Base-by-base conservation (phyloP, 2,329 filamentous ascomycete species). In the Exophiala mesophila region DNA sequence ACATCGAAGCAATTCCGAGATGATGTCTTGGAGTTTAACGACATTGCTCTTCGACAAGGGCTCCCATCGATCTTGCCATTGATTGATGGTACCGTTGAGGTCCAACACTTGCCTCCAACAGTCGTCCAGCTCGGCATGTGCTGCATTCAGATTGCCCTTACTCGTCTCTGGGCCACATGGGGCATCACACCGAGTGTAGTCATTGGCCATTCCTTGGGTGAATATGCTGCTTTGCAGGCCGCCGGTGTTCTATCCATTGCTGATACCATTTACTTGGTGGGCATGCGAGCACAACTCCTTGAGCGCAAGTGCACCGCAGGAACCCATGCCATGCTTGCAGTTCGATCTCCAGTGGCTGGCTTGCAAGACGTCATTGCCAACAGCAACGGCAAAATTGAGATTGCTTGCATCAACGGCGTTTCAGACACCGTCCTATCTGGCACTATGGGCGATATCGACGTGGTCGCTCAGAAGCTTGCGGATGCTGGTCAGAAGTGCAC, bases 241-340 rank as follows among this genome's bases (percentile, higher is more conserved):
- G 62, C 64, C 1, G 65, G 65, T 34, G 59, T 66, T 5, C 38
- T 67, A 13, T 63, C 59, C 4, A 56, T 58, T 15, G 57, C 57
- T 7, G 64, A 67, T 26, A 60, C 63, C 3, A 62, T 68, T 39
- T 66, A 63, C 36, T 52, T 69, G 9, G 61, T 63, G 36, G 66
- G 66, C 16, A 62, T 57, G 17, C 57, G 68, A 4, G 67, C 67
- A 8, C 57, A 63, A 32, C 57, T 71, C 1, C 59, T 71, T 8
- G 60, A 63, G 18, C 55, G 63, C 34, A 59, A 62, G 41, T 69
- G 66, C 46, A 55, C 63, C 9, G 53, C 60, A 29, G 65, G 64
- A 37, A 70, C 65, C 3, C 65, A 69, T 39, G 59, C 65, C 2
- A 71, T 71, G 68, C 56, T 71, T 12, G 66, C 67, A 23, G 59